A percentile compares a stretch with the other conserved stretches of the same genome.
These are phyloP conservation scores for Paraurostyla sp. DNA, from an alignment of 73 alveolate species.

Conservation along the genomic window DNA sequence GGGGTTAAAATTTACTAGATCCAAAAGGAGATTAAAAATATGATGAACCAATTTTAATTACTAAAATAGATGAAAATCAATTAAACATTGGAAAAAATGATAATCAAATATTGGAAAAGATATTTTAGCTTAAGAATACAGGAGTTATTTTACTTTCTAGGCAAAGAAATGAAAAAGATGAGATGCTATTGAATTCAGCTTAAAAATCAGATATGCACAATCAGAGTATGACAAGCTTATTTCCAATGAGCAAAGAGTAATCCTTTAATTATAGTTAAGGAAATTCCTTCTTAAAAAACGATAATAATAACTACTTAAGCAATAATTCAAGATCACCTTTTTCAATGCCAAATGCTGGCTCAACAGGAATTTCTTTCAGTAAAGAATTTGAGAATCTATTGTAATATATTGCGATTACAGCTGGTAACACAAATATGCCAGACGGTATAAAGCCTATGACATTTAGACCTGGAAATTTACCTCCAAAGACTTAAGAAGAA, in stretches of 20 bases:
- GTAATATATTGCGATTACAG: constrained; percentile 58
- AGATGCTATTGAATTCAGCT: neutral
- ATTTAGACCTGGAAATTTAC: constrained; percentile 88
- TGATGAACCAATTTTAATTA: neutral
- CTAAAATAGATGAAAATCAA: neutral
- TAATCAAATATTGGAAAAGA: neutral
- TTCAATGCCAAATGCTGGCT: neutral
- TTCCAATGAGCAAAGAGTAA: neutral
- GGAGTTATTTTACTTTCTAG: neutral
- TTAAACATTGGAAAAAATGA: neutral
- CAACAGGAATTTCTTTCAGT: constrained; percentile 47
- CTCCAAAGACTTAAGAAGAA: constrained; percentile 89
- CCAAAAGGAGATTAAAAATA: neutral
- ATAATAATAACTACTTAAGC: neutral
- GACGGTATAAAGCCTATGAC: constrained; percentile 62
- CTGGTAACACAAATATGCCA: constrained; percentile 60
- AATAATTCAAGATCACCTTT: neutral
- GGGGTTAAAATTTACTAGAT: constrained; percentile 8
- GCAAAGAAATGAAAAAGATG: constrained; percentile 36
- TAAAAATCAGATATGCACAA: neutral
- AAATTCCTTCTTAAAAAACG: constrained; percentile 18
- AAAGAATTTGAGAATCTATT: constrained; percentile 57
- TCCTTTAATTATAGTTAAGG: constrained; percentile 34
- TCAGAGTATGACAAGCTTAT: neutral
- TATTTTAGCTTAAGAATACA: neutral